These are phyloP conservation scores for Ambispora gerdemannii DNA, from an alignment of 192 early-diverging fungal genomes.

Conservation along the genomic window DNA sequence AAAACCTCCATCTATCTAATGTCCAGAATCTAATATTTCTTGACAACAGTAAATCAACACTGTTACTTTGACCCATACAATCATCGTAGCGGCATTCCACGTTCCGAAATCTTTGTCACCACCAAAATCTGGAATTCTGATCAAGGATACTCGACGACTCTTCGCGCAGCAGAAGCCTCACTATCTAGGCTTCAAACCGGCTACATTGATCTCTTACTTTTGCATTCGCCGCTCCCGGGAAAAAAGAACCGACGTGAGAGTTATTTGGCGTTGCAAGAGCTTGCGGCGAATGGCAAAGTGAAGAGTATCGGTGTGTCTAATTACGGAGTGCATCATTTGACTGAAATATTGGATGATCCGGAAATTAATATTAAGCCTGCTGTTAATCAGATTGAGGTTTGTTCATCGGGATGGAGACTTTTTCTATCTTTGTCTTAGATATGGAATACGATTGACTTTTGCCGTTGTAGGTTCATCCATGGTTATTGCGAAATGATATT, in stretches of 20 bases:
- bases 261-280: slow-evolving; percentile 51
- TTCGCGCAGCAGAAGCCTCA: slow-evolving; percentile 51
- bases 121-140: slow-evolving; percentile 58
- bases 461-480: slow-evolving; percentile 50
- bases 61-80: background rate
- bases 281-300: slow-evolving; percentile 48
- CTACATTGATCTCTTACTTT: slow-evolving; percentile 63
- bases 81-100: slow-evolving; percentile 35
- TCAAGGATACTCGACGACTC: slow-evolving; percentile 48
- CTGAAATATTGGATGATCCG: slow-evolving; percentile 43
- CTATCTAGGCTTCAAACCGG: slow-evolving; percentile 49
- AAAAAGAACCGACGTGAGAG: slow-evolving; percentile 43
- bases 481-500: slow-evolving; percentile 44
- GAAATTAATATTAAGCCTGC: slow-evolving; percentile 44
- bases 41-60: too few species aligned
- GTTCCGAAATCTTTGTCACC: slow-evolving; percentile 58
- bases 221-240: slow-evolving; percentile 56
- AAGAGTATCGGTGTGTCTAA: slow-evolving; percentile 59
- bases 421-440: slow-evolving; percentile 11
- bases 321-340: slow-evolving; percentile 51
- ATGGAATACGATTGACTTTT: too few species aligned
- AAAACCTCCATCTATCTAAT: too few species aligned
- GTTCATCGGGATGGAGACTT: background rate
- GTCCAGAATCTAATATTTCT: too few species aligned
- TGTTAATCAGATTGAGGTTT: slow-evolving; percentile 58